phyloP scores from a whole-genome alignment of 2,329 filamentous ascomycete species.

The Penicillium sp. region DNA sequence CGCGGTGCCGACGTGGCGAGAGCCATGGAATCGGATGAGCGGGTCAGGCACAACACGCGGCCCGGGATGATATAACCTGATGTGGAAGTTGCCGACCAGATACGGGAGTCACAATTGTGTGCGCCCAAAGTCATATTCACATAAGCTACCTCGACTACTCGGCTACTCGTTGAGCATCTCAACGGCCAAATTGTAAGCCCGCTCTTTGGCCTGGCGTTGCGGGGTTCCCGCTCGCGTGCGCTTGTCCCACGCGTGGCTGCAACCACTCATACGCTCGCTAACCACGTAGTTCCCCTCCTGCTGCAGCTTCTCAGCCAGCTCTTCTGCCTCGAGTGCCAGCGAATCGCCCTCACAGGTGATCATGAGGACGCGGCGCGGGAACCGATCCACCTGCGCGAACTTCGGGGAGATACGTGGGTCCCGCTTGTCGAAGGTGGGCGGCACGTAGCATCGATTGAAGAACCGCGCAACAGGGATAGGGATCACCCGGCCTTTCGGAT shows the following conservation, averaged over 20 bases:
- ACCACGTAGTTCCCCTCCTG: conserved; percentile 25
- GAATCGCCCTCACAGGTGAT: conserved; percentile 32
- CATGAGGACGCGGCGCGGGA: conserved; percentile 31
- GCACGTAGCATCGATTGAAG: conserved; percentile 32
- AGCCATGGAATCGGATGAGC: conserved; percentile 10
- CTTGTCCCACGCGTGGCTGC: conserved; percentile 44
- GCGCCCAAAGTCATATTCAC: not conserved
- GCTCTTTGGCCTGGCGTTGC: conserved; percentile 31
- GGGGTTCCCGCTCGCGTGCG: conserved; percentile 25
- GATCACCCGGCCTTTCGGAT: conserved; percentile 20
- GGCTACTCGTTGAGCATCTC: conserved; percentile 26
- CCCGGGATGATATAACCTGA: not conserved
- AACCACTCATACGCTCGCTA: conserved; percentile 34
- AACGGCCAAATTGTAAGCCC: conserved; percentile 35
- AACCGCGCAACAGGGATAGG: conserved; percentile 25
- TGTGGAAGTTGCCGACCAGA: not conserved
- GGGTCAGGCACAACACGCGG: conserved; percentile 16
- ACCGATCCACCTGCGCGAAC: conserved; percentile 25
- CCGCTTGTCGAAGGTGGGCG: conserved; percentile 21
- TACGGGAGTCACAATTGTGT: not conserved
- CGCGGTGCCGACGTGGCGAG: conserved; percentile 6
- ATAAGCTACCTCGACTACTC: not conserved
- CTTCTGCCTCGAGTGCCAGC: conserved; percentile 31
- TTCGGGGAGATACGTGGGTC: conserved; percentile 36
- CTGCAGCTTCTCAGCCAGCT: conserved; percentile 26